Base-by-base conservation (phyloP, 1,284 basidiomycete genomes). In the Rhodotorula sp. region DNA sequence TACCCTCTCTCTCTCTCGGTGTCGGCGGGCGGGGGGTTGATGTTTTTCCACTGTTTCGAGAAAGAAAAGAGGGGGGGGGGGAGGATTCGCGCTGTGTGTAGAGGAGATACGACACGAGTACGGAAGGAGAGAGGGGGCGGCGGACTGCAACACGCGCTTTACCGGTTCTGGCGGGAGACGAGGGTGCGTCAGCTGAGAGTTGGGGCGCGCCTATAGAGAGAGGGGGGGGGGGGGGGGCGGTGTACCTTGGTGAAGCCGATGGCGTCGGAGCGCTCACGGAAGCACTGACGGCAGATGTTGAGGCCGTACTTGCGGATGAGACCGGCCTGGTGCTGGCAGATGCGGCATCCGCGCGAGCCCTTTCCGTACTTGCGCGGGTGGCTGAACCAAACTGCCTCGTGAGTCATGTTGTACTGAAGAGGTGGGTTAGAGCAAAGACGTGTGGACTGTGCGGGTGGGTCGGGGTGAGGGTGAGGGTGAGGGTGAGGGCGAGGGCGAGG, bases 281-380 rank as follows among this genome's bases (percentile, higher is more conserved):
- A 96, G 85, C 93, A 96, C 84, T 96, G 74, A 83, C 93, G 91
- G 86, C 93, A 96, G 79, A 95, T 90, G 85, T 95, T 91, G 80
- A 96, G 87, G 70, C 93, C 66, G 66, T 70, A 80, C 80, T 81
- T 77, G 79, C 83, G 91, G 84, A 97, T 93, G 82, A 96, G 88
- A 90, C 93, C 93, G 79, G 93, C 93, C 83, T 91, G 91, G 84
- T 97, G 93, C 61, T 91, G 90, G 81, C 93, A 97, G 81, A 93
- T 91, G 81, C 94, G 93, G 87, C 93, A 96, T 83, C 94, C 91
- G 82, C 93, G 91, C 82, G 89, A 89, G 81, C 93, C 93, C 86
- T 95, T 96, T 82, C 94, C 93, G 85, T 82, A 96, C 84, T 91
- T 95, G 83, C 93, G 88, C 77, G 93, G 94, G 82, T 91, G 90